Conservation (phyloP, 169 alveolate species). For the Babesia microti region DNA sequence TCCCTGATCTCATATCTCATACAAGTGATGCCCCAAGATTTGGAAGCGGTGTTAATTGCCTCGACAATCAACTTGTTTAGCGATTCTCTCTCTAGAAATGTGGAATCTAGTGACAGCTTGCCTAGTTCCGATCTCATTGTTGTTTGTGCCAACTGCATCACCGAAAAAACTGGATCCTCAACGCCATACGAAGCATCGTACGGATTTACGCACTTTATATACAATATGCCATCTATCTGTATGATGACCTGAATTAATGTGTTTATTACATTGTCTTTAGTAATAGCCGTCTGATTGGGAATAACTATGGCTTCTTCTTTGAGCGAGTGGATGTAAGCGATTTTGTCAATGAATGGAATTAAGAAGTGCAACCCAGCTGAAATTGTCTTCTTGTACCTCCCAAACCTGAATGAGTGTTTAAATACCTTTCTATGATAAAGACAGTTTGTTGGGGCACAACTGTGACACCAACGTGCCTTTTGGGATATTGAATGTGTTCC, state of each 20-base stretch:
- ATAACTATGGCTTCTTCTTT: constrained; percentile 85
- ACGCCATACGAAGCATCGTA: constrained; percentile 86
- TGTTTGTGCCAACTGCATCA: constrained; percentile 87
- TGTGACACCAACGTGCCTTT: constrained; percentile 62
- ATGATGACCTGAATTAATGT: constrained; percentile 59
- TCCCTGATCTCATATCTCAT: constrained; percentile 87
- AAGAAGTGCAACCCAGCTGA: constrained; percentile 82
- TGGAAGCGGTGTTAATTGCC: constrained; percentile 78
- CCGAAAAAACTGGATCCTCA: constrained; percentile 82
- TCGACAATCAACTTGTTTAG: constrained; percentile 78
- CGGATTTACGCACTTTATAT: constrained; percentile 73
- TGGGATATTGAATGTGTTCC: too few relatives aligned
- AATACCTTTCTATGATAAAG: constrained; percentile 74
- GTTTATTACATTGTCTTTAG: constrained; percentile 81
- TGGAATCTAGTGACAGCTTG: constrained; percentile 83
- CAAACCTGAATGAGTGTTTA: constrained; percentile 58
- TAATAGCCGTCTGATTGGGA: constrained; percentile 85
- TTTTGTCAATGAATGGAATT: constrained; percentile 77
- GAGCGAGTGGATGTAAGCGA: constrained; percentile 82
- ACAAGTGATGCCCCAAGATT: constrained; percentile 88
- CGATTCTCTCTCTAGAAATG: constrained; percentile 86
- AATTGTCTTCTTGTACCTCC: constrained; percentile 71
- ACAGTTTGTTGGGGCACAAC: constrained; percentile 87
- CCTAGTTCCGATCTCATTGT: constrained; percentile 93
- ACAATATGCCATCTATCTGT: constrained; percentile 88